Evolutionary conservation across 2,329 filamentous ascomycete species (phyloP).

Genomic region (Iodosphaeria phyllophila): DNA sequence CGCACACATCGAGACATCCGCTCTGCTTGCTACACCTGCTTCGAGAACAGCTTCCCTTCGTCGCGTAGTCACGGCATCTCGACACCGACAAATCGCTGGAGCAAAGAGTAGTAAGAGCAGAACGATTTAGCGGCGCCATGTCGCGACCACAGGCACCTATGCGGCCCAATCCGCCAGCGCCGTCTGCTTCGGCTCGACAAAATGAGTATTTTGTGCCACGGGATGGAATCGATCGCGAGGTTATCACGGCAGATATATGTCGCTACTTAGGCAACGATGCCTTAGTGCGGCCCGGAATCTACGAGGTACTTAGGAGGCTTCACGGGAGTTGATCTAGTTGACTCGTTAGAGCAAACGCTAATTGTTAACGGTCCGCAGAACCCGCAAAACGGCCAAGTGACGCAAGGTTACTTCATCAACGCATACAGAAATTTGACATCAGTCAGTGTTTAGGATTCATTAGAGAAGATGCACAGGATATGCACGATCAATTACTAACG

Average conservation of each 20-base stretch:
- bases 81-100: too few species aligned
- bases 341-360: neutral
- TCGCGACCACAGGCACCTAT: too few species aligned
- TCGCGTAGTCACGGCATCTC: too few species aligned
- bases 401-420: conserved; percentile 59
- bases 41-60: too few species aligned
- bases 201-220: conserved; percentile 69
- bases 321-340: too few species aligned
- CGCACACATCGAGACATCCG: too few species aligned
- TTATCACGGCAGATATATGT: conserved; percentile 72
- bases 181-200: conserved; percentile 29
- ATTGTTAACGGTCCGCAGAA: conserved; percentile 20
- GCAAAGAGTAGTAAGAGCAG: too few species aligned
- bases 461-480: neutral
- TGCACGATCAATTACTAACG: neutral
- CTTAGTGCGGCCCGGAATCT: conserved; percentile 54
- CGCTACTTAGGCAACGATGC: conserved; percentile 72
- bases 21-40: too few species aligned
- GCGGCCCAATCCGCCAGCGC: too few species aligned
- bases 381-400: conserved; percentile 36
- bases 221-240: conserved; percentile 67
- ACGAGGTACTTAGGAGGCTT: conserved; percentile 52
- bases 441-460: conserved; percentile 27
- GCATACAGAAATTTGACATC: conserved; percentile 64
- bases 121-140: too few species aligned